Percentiles rank a stretch among this genome's conserved stretches.
Conservation (phyloP, 2,329 filamentous ascomycete species). For the Penicillium sp. region DNA sequence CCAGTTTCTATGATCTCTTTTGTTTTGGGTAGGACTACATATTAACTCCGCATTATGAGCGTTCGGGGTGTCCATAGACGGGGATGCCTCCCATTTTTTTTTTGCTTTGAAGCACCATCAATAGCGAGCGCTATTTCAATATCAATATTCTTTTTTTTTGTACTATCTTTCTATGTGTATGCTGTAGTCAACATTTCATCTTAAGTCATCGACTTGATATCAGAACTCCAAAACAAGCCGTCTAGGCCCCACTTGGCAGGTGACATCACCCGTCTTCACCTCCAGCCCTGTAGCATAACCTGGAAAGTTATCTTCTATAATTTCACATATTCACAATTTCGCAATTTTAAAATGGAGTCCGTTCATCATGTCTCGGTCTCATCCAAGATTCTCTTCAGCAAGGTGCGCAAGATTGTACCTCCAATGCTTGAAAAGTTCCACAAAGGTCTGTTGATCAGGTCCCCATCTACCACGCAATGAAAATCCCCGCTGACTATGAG, state of each 20-base stretch:
- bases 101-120: constrained; percentile 13
- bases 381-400: constrained; percentile 73
- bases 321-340: background rate
- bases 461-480: background rate
- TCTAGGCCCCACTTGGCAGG: constrained; percentile 31
- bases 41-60: constrained; percentile 36
- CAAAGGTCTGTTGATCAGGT: constrained; percentile 65
- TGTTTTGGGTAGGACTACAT: constrained; percentile 12
- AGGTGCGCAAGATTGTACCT: constrained; percentile 85
- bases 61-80: constrained; percentile 31
- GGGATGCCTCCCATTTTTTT: constrained; percentile 15
- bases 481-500: constrained; percentile 2
- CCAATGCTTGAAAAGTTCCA: constrained; percentile 95
- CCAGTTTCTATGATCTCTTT: constrained; percentile 6
- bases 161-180: background rate
- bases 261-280: constrained; percentile 35
- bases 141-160: constrained; percentile 18
- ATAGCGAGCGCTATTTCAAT: constrained; percentile 26
- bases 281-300: background rate
- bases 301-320: background rate
- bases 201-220: background rate
- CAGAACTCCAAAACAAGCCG: background rate
- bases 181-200: background rate
- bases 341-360: constrained; percentile 29
- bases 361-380: constrained; percentile 58